Evolutionary conservation across 2,329 filamentous ascomycete genomes (phyloP), one percentile per base, ranked within the genome.

Genomic region (Daldinia sp.): DNA sequence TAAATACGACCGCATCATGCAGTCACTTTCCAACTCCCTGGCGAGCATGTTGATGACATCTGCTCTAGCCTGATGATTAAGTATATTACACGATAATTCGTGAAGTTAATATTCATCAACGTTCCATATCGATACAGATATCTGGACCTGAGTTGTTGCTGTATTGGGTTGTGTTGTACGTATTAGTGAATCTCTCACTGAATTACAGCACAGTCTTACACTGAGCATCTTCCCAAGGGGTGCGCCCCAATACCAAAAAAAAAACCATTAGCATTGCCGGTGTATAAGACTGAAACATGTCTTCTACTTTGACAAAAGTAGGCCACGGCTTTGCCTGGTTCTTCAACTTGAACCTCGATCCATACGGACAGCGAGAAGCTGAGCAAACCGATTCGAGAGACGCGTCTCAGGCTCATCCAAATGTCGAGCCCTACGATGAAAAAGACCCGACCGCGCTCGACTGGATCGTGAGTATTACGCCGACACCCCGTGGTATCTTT

Each of bases 391-490:
- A 92, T 48, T 66, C 65, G 4, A 60, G 46, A 63, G 30, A 71
- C 60, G 86, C 89, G 58, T 65, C 69, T 64, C 64, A 67, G 18
- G 59, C 64, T 66, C 56, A 72, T 53, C 64, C 69, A 4, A 59
- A 68, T 53, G 84, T 93, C 50, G 91, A 95, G 70, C 90, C 87
- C 46, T 98, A 96, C 77, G 86, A 95, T 63, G 95, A 98, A 78
- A 85, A 90, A 15, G 91, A 94, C 69, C 94, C 95, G 0, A 92
- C 89, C 2, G 87, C 89, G 0, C 74, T 80, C 1, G 93, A 97
- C 75, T 97, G 90, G 89, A 72, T 98, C 12, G 77, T 79, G 2
- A 87, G 90, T 2, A 80, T 91, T 20, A 77, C 88, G 0, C 95
- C 95, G 0, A 84, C 83, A 0, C 78, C 82, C 4, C 71, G 77